Percentiles rank a stretch among this genome's conserved stretches.
Conservation (phyloP, 768 basidiomycete genomes). For the Candolleomyces aberdarensis region DNA sequence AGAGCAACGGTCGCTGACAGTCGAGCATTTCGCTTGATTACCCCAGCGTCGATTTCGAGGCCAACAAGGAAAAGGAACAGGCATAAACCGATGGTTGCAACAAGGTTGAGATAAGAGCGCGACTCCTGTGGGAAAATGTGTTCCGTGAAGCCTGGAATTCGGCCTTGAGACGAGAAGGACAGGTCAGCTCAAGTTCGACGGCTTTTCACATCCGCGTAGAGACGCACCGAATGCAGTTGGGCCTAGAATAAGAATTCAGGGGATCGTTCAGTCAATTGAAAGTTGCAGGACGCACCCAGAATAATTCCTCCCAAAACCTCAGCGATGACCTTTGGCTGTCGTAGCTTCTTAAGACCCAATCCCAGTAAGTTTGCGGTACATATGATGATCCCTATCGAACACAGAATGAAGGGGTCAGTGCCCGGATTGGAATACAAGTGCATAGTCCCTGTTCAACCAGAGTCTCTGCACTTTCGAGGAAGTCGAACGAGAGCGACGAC, state of each 20-base stretch:
- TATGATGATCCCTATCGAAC: constrained; percentile 71
- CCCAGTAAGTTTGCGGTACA: constrained; percentile 74
- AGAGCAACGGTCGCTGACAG: constrained; percentile 68
- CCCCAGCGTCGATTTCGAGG: constrained; percentile 77
- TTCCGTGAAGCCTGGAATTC: constrained; percentile 85
- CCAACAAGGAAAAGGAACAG: constrained; percentile 93
- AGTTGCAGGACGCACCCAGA: constrained; percentile 45
- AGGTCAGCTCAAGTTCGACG: not conserved
- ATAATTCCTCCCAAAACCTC: constrained; percentile 87
- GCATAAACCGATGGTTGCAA: constrained; percentile 85
- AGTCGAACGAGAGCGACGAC: constrained; percentile 3
- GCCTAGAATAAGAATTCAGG: constrained; percentile 25
- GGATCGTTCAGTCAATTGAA: not conserved
- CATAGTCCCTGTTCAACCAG: not conserved
- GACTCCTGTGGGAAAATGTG: constrained; percentile 79
- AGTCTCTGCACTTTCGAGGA: not conserved
- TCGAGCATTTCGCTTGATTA: constrained; percentile 77
- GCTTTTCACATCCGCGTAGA: not conserved
- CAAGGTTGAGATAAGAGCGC: constrained; percentile 74
- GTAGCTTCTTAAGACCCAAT: constrained; percentile 65
- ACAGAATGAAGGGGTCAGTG: not conserved
- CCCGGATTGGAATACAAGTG: not conserved
- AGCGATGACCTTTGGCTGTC: constrained; percentile 84
- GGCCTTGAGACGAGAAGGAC: constrained; percentile 37
- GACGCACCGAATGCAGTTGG: constrained; percentile 46